These are phyloP conservation scores for Cryphonectria radicalis DNA, from an alignment of 2,329 filamentous ascomycete species.

Conservation along the genomic window DNA sequence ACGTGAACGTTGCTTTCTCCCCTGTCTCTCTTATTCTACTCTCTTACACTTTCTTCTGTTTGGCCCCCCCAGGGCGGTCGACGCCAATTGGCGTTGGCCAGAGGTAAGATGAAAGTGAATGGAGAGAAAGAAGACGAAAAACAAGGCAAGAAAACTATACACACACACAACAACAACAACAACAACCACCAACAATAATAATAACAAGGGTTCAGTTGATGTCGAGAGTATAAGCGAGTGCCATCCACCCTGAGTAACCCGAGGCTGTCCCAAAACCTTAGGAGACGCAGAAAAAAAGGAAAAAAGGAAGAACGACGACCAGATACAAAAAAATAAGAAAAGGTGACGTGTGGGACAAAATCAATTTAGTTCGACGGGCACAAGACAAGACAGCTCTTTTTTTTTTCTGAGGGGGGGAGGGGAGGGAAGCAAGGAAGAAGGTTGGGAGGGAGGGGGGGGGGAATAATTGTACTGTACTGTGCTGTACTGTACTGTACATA, in stretches of 20 bases:
- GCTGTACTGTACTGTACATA: not conserved
- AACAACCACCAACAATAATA: not conserved
- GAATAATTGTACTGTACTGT: not conserved
- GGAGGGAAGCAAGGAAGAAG: not conserved
- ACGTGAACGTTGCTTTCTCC: not conserved
- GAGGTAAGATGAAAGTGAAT: not conserved
- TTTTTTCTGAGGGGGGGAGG: not conserved
- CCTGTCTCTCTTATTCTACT: not conserved
- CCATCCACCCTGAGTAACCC: not conserved
- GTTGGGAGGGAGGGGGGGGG: not conserved
- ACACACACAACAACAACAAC: not conserved
- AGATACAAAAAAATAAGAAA: not conserved
- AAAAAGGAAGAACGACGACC: not conserved
- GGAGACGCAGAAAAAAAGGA: not conserved
- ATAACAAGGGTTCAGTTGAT: slow-evolving; percentile 1
- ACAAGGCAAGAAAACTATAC: not conserved
- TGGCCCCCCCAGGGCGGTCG: not conserved
- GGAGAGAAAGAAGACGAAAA: not conserved
- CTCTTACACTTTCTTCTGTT: not conserved
- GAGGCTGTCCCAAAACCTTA: not conserved
- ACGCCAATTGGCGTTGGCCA: not conserved
- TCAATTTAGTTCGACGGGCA: not conserved
- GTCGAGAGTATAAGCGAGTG: slow-evolving; percentile 10
- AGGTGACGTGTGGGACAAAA: not conserved
- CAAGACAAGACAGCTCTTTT: not conserved